Evolutionary conservation across 768 basidiomycete species (phyloP).

Genomic region (Leccinum incarnatum): DNA sequence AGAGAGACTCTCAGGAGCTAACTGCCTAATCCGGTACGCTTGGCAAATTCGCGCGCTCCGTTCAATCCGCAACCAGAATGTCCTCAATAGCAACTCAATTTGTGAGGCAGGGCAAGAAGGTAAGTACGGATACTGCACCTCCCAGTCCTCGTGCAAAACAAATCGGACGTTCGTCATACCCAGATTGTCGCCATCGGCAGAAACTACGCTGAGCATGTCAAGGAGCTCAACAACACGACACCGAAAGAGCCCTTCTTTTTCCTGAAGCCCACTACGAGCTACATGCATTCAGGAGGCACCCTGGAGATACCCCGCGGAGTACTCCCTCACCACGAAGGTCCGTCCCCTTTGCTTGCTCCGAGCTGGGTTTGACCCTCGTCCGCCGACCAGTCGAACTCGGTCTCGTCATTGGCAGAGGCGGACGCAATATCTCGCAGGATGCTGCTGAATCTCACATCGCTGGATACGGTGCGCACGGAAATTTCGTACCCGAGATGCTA

Average conservation of each 20-base stretch:
- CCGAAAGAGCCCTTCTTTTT: conserved; percentile 99
- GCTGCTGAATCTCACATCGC: conserved; percentile 79
- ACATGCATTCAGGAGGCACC: conserved; percentile 69
- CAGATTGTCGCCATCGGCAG: conserved; percentile 95
- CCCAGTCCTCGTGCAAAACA: neutral
- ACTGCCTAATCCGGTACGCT: neutral
- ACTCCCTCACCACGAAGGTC: conserved; percentile 89
- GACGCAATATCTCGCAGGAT: conserved; percentile 73
- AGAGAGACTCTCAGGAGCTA: neutral
- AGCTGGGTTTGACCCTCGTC: neutral
- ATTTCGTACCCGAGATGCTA: neutral
- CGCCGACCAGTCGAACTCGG: conserved; percentile 80
- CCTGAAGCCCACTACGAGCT: conserved; percentile 93
- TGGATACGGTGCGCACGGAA: conserved; percentile 71
- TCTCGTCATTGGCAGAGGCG: conserved; percentile 88
- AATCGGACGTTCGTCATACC: neutral
- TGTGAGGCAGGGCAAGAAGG: conserved; percentile 48
- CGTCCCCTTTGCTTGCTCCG: neutral
- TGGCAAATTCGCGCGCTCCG: neutral
- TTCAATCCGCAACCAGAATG: conserved; percentile 24
- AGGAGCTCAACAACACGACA: conserved; percentile 80
- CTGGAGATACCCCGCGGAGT: conserved; percentile 87
- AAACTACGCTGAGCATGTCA: conserved; percentile 89
- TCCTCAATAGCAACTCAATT: conserved; percentile 38
- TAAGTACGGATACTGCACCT: conserved; percentile 1